phyloP scores from a whole-genome alignment of 208 protist genomes.

The Leishmania gerbilli region DNA sequence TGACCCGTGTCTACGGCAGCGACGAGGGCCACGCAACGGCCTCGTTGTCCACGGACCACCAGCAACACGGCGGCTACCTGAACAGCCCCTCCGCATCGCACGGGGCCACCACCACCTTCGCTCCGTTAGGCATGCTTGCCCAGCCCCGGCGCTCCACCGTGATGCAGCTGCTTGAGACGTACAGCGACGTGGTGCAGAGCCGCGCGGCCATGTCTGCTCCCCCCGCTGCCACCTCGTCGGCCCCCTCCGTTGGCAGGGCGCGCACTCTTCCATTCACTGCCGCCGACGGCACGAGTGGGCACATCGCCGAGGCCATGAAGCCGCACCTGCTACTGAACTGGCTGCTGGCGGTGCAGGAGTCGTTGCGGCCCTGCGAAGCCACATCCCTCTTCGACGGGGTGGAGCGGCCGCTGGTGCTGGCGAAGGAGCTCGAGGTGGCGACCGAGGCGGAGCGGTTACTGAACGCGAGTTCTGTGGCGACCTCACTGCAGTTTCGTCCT shows the following conservation, averaged over 20 bases:
- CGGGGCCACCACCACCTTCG: constrained; percentile 1
- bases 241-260: constrained; percentile 1
- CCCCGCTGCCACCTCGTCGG: neutral
- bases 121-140: constrained; percentile 17
- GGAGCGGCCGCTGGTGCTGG: constrained; percentile 49
- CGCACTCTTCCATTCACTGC: neutral
- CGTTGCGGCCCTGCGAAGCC: constrained; percentile 28
- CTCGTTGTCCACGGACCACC: neutral
- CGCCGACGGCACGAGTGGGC: neutral
- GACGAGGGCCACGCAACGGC: constrained; percentile 4
- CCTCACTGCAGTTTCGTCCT: constrained; percentile 48
- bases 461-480: constrained; percentile 33
- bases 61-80: neutral
- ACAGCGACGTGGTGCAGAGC: constrained; percentile 32
- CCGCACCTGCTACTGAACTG: constrained; percentile 21
- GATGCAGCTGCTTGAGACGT: constrained; percentile 43
- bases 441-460: constrained; percentile 49
- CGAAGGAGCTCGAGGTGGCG: constrained; percentile 46
- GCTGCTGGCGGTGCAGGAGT: constrained; percentile 20
- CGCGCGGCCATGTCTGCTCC: neutral
- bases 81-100: neutral
- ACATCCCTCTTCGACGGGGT: constrained; percentile 43
- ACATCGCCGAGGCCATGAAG: constrained; percentile 2
- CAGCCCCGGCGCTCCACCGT: constrained; percentile 18
- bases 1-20: neutral